Base-by-base conservation (phyloP, 306 rosid genomes). In the Begonia masoniana region DNA sequence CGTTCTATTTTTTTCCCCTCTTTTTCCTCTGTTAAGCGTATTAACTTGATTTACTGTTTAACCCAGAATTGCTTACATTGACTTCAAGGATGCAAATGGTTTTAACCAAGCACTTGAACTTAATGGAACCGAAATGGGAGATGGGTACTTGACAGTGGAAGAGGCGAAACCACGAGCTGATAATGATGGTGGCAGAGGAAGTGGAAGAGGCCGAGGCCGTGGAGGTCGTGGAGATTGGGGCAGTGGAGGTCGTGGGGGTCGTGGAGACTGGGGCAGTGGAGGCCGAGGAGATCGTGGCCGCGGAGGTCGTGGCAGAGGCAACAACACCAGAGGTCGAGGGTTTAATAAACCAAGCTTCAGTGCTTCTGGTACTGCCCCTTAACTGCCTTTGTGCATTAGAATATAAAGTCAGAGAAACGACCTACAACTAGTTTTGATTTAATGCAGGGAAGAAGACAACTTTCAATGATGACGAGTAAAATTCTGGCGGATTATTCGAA, bases 141-240 rank as follows among this genome's bases (percentile, higher is more conserved):
- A 74, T 2, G 7, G 65, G 24, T 7, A 45, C 48, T 54, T 91
- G 64, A 21, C 66, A 0, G 88, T 91, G 2, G 86, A 91, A 15
- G 96, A 86, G 66, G 99, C 99, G 9, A 91, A 62, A 64, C 86
- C 99, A 9, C 75, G 79, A 31, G 77, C 47, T 14, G 77, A 73
- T 61, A 59, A 43, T n/a, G 66, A 61, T 36, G 67, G 35, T 0
- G 72, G 80, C 2, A 65, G 76, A 4, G 58, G 69, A 23, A 59
- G 81, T 31, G 73, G 76, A 1, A 55, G 76, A 12, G 13, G 59
- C 13, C 54, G 71, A 3, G 60, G 66, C 7, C 10, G 47, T 5
- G 57, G 65, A 1, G 55, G 13, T 15, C 13, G 57, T 10, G 58
- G 77, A 3, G 7, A 61, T 7, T 45, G 65, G 0, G 63, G 74